Evolutionary conservation across 371 early-diverging fungal genomes (phyloP), one percentile per base, ranked within the genome.

Genomic region (Saksenaea vasiformis): DNA sequence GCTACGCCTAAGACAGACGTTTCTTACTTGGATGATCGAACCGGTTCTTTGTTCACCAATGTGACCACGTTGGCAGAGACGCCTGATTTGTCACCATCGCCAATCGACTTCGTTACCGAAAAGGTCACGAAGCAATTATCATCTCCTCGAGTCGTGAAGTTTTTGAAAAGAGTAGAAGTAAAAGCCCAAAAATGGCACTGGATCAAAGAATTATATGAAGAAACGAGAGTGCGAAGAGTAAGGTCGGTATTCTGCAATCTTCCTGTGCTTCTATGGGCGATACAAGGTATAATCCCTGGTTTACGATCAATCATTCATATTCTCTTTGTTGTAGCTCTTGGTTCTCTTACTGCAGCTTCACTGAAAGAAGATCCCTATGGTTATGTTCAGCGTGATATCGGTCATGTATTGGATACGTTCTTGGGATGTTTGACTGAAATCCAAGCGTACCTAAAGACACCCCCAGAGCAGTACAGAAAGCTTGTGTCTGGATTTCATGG

Each of bases 351-450:
- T 14, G 67, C 78, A 11, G 77, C 81, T 9, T 87, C 87, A 0
- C 66, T 73, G 17, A 66, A 72, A 7, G 87, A 87, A 53, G 87
- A 87, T 66, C 66, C 71, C 3, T 79, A 72, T 60, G 85, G 87
- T 1, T 72, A 78, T 19, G 87, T 87, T 1, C 87, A 87, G 51
- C 79, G 72, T 51, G 83, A 87, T 37, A 77, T 85, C 28, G 63
- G 72, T 1, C 62, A 56, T 8, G 77, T 87, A 2, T 44, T 87
- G n/a, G 78, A 85, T 66, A 55, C 68, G 10, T 60, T 87, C 62
- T 61, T 84, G 41, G 79, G 70, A 3, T 68, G 73, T 53, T 66
- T 85, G 47, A 68, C 68, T 15, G 66, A 73, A 3, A 60, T 82
- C 14, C 79, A 83, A 54, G 57, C 64, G 27, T 69, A 76, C 38